Evolutionary conservation across 148 eudicot genomes (phyloP).

Genomic region (Spergularia bocconei): DNA sequence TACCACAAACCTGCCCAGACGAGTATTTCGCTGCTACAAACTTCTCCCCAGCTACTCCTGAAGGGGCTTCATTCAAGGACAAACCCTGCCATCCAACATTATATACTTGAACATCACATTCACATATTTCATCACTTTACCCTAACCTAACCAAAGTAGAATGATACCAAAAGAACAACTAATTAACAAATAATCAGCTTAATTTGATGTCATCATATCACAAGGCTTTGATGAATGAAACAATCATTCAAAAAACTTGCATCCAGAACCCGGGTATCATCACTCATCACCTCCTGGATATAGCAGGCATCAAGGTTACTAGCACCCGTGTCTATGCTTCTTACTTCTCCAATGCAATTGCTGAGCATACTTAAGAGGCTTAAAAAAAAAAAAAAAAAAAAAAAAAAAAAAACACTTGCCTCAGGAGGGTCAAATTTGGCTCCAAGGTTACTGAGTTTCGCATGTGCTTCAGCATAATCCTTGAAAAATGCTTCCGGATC

Average conservation of each 20-base stretch:
- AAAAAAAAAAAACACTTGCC: constrained; percentile 41
- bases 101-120: background rate
- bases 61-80: constrained; percentile 52
- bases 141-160: too few relatives aligned
- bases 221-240: too few relatives aligned
- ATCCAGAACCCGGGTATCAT: too few relatives aligned
- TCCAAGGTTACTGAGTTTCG: constrained; percentile 92
- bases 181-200: too few relatives aligned
- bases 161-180: too few relatives aligned
- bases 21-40: constrained; percentile 88
- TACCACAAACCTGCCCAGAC: constrained; percentile 61
- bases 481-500: constrained; percentile 81
- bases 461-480: constrained; percentile 97
- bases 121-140: background rate
- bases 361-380: background rate
- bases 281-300: too few relatives aligned
- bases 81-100: constrained; percentile 59
- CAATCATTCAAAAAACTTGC: too few relatives aligned
- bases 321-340: background rate
- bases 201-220: too few relatives aligned
- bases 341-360: background rate
- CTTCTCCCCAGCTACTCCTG: constrained; percentile 57
- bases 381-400: background rate
- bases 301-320: background rate
- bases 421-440: constrained; percentile 94